These are phyloP conservation scores for Podospora conica DNA, from an alignment of 495 filamentous ascomycete species.

Conservation along the genomic window DNA sequence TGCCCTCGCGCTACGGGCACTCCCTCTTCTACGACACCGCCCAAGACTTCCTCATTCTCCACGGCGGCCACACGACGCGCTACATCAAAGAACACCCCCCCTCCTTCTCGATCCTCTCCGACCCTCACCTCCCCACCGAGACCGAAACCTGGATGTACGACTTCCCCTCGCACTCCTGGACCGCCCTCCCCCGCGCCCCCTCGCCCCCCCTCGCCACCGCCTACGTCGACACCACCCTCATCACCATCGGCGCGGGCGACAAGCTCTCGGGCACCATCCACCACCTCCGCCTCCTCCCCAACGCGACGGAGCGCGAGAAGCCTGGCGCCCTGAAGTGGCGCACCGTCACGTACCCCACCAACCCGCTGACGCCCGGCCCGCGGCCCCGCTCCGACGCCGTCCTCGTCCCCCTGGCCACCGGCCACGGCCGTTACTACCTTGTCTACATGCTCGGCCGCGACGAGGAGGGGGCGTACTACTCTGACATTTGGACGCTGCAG, in stretches of 20 bases:
- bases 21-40: slow-evolving; percentile 19
- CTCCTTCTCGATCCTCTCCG: not conserved
- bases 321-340: slow-evolving; percentile 33
- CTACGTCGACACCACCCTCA: slow-evolving; percentile 37
- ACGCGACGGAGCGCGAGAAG: slow-evolving; percentile 26
- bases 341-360: slow-evolving; percentile 40
- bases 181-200: slow-evolving; percentile 35
- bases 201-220: slow-evolving; percentile 30
- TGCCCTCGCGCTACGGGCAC: slow-evolving; percentile 22
- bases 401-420: slow-evolving; percentile 42
- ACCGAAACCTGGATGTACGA: slow-evolving; percentile 46
- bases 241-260: slow-evolving; percentile 31
- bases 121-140: not conserved
- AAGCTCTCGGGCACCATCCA: slow-evolving; percentile 34
- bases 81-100: not conserved
- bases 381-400: slow-evolving; percentile 37
- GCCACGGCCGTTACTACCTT: slow-evolving; percentile 47
- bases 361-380: slow-evolving; percentile 43
- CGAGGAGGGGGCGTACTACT: slow-evolving; percentile 18
- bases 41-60: slow-evolving; percentile 36
- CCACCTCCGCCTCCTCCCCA: slow-evolving; percentile 32
- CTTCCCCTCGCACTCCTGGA: slow-evolving; percentile 37
- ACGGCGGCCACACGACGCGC: slow-evolving; percentile 28
- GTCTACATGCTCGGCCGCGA: slow-evolving; percentile 45
- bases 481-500: slow-evolving; percentile 49